A percentile compares a stretch with the other conserved stretches of the same genome.
phyloP scores from a whole-genome alignment of 495 filamentous ascomycete species.

The Trichoderma erinaceum region DNA sequence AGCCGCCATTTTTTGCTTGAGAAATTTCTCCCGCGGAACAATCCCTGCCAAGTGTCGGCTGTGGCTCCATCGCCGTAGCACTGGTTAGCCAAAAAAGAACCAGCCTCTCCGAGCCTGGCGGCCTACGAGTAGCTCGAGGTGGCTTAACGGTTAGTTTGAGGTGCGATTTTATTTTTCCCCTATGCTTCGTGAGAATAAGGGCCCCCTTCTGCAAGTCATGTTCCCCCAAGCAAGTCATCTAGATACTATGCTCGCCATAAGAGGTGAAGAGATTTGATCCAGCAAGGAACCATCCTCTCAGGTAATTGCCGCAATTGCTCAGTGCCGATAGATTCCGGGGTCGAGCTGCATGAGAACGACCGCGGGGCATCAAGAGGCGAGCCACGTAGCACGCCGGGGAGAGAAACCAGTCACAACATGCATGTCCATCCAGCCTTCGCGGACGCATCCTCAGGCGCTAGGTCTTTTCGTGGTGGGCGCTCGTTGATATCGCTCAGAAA shows the following conservation, averaged over 20 bases:
- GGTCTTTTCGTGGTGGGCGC: background rate
- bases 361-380: slow-evolving; percentile 16
- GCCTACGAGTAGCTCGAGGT: background rate
- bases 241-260: background rate
- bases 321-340: slow-evolving; percentile 12
- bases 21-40: slow-evolving; percentile 3
- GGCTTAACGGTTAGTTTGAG: background rate
- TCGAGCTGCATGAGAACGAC: slow-evolving; percentile 4
- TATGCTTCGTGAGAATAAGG: background rate
- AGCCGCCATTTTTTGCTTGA: background rate
- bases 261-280: background rate
- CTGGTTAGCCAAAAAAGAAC: background rate
- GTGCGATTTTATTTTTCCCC: background rate
- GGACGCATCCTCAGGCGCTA: slow-evolving; percentile 8
- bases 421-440: slow-evolving; percentile 12
- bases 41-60: slow-evolving; percentile 11
- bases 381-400: slow-evolving; percentile 16
- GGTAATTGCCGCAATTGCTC: slow-evolving; percentile 5
- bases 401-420: background rate
- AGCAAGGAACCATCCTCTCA: background rate
- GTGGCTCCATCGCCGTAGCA: slow-evolving; percentile 1
- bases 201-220: background rate
- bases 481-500: slow-evolving; percentile 12
- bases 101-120: slow-evolving; percentile 7
- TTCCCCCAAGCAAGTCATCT: background rate